Percentiles rank a stretch among this genome's conserved stretches.
Evolutionary conservation across 129 eudicot species (phyloP).

Genomic region (Flaveria brownii): DNA sequence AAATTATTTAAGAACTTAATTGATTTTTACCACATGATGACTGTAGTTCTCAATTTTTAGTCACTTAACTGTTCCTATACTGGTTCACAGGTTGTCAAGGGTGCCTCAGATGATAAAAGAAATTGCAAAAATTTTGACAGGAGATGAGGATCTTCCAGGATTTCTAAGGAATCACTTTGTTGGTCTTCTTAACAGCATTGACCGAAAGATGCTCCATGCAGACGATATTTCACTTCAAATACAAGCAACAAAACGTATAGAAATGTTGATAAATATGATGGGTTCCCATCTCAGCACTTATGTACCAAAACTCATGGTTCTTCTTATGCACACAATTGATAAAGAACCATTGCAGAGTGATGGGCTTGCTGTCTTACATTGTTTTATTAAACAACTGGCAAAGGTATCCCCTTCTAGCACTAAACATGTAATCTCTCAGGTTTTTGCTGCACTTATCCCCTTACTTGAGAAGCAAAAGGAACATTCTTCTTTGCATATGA

Average conservation of each 20-base stretch:
- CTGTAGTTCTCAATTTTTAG: constrained; percentile 3
- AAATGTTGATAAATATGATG: constrained; percentile 89
- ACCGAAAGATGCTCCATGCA: constrained; percentile 87
- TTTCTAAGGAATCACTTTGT: constrained; percentile 85
- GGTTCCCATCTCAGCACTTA: constrained; percentile 92
- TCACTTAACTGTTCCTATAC: constrained; percentile 11
- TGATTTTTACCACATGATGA: constrained; percentile 10
- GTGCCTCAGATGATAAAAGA: constrained; percentile 86
- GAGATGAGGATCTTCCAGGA: constrained; percentile 83
- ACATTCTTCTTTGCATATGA: constrained; percentile 56
- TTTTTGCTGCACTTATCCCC: constrained; percentile 94
- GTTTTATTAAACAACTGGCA: constrained; percentile 74
- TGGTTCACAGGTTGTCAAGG: constrained; percentile 60
- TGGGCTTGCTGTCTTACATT: constrained; percentile 82
- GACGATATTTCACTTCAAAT: constrained; percentile 76
- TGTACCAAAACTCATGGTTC: constrained; percentile 97
- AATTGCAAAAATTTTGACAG: constrained; percentile 79
- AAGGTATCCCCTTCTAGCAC: constrained; percentile 87
- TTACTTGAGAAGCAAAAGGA: constrained; percentile 77
- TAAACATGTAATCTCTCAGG: constrained; percentile 94
- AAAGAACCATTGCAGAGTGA: constrained; percentile 80
- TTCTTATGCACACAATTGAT: constrained; percentile 86
- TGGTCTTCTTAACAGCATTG: constrained; percentile 90
- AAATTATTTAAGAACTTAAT: constrained; percentile 1
- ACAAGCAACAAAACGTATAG: constrained; percentile 87